Evolutionary conservation across 2,329 filamentous ascomycete genomes (phyloP).

Genomic region (Aaosphaeria pasadenensis): DNA sequence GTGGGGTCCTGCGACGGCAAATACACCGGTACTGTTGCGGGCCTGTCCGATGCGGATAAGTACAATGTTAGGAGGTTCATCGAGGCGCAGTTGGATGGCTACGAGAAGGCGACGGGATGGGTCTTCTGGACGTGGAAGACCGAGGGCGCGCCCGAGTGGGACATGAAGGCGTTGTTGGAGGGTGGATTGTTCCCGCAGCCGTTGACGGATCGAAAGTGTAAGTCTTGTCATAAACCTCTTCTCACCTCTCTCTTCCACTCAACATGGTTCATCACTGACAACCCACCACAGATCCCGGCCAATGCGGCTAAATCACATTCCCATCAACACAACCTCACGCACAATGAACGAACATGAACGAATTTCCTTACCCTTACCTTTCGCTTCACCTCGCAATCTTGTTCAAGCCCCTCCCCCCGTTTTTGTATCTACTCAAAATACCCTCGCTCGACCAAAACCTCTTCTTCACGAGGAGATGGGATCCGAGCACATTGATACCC

Average conservation of each 20-base stretch:
- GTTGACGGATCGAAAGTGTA: slow-evolving; percentile 37
- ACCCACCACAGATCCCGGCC: slow-evolving; percentile 27
- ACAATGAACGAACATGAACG: too few relatives aligned
- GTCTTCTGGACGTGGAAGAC: slow-evolving; percentile 54
- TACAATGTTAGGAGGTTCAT: slow-evolving; percentile 45
- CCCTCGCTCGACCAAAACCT: too few relatives aligned
- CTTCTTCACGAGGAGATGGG: too few relatives aligned
- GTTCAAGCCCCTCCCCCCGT: too few relatives aligned
- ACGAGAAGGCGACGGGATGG: slow-evolving; percentile 48
- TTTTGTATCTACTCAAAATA: too few relatives aligned
- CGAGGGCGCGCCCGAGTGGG: slow-evolving; percentile 49
- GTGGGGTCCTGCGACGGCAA: slow-evolving; percentile 46
- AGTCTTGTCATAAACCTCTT: slow-evolving; percentile 11
- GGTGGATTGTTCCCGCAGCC: slow-evolving; percentile 50
- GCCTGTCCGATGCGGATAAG: slow-evolving; percentile 41
- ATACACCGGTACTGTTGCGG: slow-evolving; percentile 42
- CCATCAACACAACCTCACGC: too few relatives aligned
- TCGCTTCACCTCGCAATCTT: too few relatives aligned
- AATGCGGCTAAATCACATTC: slow-evolving; percentile 23
- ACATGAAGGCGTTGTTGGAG: slow-evolving; percentile 44
- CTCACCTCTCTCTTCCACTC: not conserved
- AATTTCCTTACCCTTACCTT: too few relatives aligned
- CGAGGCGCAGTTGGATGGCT: slow-evolving; percentile 47
- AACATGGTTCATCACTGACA: slow-evolving; percentile 9
- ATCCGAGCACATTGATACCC: too few relatives aligned